Evolutionary conservation across 116 monocot species (phyloP), one percentile per base, ranked within the genome.

Genomic region (Iris pallida): DNA sequence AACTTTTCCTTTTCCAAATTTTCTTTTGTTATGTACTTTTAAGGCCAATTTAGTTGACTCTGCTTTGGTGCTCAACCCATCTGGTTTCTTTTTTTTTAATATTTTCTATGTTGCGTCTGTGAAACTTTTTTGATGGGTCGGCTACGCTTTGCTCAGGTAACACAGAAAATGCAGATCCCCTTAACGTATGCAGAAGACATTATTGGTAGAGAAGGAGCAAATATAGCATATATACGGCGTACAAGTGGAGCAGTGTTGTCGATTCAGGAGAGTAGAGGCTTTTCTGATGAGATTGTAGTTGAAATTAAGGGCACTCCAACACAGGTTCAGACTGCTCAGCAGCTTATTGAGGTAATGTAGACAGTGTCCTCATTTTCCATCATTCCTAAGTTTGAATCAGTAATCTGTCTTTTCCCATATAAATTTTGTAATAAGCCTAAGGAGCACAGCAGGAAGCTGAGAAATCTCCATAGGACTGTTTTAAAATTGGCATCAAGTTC

Each of bases 101-200:
- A 30, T 30, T 30, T 30, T 30, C 30, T 30, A 1, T 3, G 30
- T 30, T 30, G 3, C 3, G 30, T 30, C 30, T 30, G 0, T 30
- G 30, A 30, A 30, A 30, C 3, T 9, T 47, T 41, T 40, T 6
- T 47, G 49, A 14, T 66, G 48, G 20, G 14, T 53, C 30, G 30
- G 3, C 30, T 30, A 30, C 30, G 3, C 30, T 30, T 55, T 61
- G 14, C 55, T 48, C 75, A 93, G 92, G 58, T 93, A 42, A 88
- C 86, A 44, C 86, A 93, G 71, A 86, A 74, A 5, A 93, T 93
- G 88, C 88, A 93, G 73, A 82, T 93, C 45, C 92, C 92, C 49
- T 67, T 93, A 20, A 57, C 75, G 15, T 93, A 88, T 73, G 92
- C 86, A 0, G 89, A 88, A 44, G 83, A 81, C 57, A 83, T 93